Percentiles rank a stretch among this genome's conserved stretches.
These are phyloP conservation scores for Saccharomyces paradoxus DNA, from an alignment of 805 yeast genomes.

Conservation along the genomic window DNA sequence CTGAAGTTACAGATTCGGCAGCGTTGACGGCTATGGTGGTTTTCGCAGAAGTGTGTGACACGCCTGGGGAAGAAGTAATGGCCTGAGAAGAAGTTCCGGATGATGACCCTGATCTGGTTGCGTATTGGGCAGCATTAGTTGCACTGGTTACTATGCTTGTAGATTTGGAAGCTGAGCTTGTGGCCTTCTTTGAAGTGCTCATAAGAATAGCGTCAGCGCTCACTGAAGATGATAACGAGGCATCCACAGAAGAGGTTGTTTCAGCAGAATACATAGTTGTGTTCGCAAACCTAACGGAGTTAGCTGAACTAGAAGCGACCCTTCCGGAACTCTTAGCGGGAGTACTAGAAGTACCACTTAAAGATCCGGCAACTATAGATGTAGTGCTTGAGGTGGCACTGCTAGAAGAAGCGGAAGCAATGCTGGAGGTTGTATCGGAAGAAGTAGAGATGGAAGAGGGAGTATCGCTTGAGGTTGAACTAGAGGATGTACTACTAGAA, in stretches of 20 bases:
- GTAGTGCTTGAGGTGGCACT: neutral
- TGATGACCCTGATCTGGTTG: constrained; percentile 3
- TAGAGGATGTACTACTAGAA: neutral
- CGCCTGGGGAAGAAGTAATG: constrained; percentile 1
- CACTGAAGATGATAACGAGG: too few relatives aligned
- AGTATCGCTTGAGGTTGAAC: neutral
- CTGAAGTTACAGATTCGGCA: neutral
- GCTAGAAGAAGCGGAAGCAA: neutral
- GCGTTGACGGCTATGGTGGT: neutral
- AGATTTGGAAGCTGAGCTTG: neutral
- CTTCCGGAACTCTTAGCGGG: neutral
- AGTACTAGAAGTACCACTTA: neutral
- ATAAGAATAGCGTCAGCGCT: neutral
- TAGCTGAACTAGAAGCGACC: neutral
- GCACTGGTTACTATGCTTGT: neutral
- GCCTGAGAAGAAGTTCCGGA: constrained; percentile 5
- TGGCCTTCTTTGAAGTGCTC: neutral
- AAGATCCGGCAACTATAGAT: neutral
- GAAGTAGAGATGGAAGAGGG: neutral
- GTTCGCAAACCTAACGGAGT: neutral
- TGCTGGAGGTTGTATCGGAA: too few relatives aligned
- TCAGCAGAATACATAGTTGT: neutral
- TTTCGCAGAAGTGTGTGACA: neutral
- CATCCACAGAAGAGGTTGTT: neutral
- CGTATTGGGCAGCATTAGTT: constrained; percentile 1